Evolutionary conservation across 768 basidiomycete species (phyloP).

Genomic region (Sporobolomyces pararoseus): DNA sequence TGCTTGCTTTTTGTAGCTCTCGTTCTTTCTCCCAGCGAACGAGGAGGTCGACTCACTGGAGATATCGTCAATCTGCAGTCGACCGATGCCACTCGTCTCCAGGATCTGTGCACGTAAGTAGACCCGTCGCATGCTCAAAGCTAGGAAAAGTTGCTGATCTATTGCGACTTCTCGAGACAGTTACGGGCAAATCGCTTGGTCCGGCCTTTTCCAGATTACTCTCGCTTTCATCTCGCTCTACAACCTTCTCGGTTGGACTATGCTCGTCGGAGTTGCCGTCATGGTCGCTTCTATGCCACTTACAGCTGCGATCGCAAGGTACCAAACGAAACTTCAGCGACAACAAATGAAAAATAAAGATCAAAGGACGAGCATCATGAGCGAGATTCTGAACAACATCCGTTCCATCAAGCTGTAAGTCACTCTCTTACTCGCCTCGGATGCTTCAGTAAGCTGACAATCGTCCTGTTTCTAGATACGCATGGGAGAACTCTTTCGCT

Average conservation of each 20-base stretch:
- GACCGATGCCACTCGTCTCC: conserved; percentile 44
- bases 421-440: background rate
- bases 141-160: no score
- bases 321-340: conserved; percentile 62
- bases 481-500: conserved; percentile 90
- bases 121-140: background rate
- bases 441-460: background rate
- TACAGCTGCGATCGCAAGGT: conserved; percentile 56
- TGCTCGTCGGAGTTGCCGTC: conserved; percentile 45
- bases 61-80: conserved; percentile 94
- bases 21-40: conserved; percentile 78
- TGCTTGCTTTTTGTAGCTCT: conserved; percentile 48
- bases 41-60: conserved; percentile 68
- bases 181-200: conserved; percentile 72
- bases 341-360: conserved; percentile 92
- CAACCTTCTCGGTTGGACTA: conserved; percentile 61
- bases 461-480: conserved; percentile 58
- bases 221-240: conserved; percentile 88
- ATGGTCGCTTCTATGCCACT: conserved; percentile 47
- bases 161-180: conserved; percentile 15
- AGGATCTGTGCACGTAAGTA: conserved; percentile 31
- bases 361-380: conserved; percentile 75
- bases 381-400: conserved; percentile 86
- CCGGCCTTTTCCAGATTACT: conserved; percentile 81
- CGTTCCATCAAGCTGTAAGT: conserved; percentile 72